Percentiles rank a stretch among this genome's conserved stretches.
Conservation (phyloP, 129 eudicot genomes). For the Flaveria sonorensis region DNA sequence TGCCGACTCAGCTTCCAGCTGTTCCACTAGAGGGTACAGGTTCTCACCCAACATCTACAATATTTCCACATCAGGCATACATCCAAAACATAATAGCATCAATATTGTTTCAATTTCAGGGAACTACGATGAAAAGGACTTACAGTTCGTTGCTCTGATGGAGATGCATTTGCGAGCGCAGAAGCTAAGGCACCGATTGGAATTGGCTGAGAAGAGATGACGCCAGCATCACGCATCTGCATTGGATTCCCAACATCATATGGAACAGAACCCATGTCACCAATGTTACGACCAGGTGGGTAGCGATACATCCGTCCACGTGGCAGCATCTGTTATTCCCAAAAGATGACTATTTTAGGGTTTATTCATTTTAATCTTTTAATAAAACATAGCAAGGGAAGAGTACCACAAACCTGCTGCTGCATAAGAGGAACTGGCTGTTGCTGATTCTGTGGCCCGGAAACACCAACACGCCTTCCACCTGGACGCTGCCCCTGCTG, state of each 20-base stretch:
- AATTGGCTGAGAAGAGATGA: conserved; percentile 55
- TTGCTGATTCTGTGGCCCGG: conserved; percentile 65
- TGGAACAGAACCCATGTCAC: conserved; percentile 66
- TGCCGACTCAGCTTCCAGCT: conserved; percentile 70
- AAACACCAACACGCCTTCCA: conserved; percentile 62
- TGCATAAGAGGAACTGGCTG: conserved; percentile 68
- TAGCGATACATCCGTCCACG: conserved; percentile 74
- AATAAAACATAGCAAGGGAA: not conserved
- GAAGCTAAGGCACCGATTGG: conserved; percentile 85
- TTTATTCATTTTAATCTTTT: not conserved
- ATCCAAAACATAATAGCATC: not conserved
- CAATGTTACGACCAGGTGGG: conserved; percentile 72
- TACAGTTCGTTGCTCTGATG: conserved; percentile 78
- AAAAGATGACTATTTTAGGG: not conserved
- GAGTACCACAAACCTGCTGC: conserved; percentile 60
- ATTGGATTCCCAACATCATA: conserved; percentile 65
- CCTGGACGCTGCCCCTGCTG: conserved; percentile 89
- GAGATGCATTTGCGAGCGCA: conserved; percentile 83
- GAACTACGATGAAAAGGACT: not conserved
- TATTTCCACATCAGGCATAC: not conserved
- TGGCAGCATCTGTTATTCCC: conserved; percentile 63
- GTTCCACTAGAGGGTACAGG: conserved; percentile 78
- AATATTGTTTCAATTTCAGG: not conserved
- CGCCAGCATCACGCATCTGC: conserved; percentile 64
- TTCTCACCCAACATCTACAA: conserved; percentile 84